Percentiles rank a stretch among this genome's conserved stretches.
phyloP scores from a whole-genome alignment of 495 filamentous ascomycete species.

The Apiosordaria backusii region DNA sequence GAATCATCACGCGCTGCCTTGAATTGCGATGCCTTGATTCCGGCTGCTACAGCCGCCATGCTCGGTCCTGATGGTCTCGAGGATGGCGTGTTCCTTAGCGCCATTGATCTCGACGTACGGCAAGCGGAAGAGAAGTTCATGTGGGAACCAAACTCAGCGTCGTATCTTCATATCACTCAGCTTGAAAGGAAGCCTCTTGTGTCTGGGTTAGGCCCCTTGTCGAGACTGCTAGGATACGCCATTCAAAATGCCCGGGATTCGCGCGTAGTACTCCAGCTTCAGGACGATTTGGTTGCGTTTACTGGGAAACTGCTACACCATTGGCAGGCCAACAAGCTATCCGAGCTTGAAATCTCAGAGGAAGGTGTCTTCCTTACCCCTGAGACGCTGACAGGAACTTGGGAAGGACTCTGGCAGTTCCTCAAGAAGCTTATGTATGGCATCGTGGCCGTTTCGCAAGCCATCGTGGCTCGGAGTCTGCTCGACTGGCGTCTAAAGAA shows the following conservation, averaged over 20 bases:
- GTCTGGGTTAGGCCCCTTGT: slow-evolving; percentile 72
- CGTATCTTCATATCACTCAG: slow-evolving; percentile 53
- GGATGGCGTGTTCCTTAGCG: slow-evolving; percentile 74
- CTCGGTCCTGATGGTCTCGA: slow-evolving; percentile 72
- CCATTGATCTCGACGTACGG: slow-evolving; percentile 71
- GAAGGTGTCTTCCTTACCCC: slow-evolving; percentile 64
- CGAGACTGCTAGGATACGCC: slow-evolving; percentile 69
- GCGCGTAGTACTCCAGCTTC: slow-evolving; percentile 56
- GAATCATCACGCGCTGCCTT: slow-evolving; percentile 53
- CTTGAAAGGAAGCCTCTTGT: slow-evolving; percentile 68
- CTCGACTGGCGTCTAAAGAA: slow-evolving; percentile 43
- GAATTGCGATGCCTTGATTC: slow-evolving; percentile 73
- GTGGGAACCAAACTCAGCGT: slow-evolving; percentile 63
- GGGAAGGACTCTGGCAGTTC: slow-evolving; percentile 76
- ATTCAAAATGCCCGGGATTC: slow-evolving; percentile 63
- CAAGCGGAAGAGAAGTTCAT: slow-evolving; percentile 63
- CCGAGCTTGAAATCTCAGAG: slow-evolving; percentile 74
- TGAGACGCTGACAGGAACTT: slow-evolving; percentile 65
- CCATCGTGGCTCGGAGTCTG: slow-evolving; percentile 63
- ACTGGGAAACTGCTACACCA: slow-evolving; percentile 66
- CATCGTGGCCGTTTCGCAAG: slow-evolving; percentile 69
- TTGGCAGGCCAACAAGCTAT: slow-evolving; percentile 83
- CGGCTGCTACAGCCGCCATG: slow-evolving; percentile 63
- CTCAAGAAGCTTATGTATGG: slow-evolving; percentile 78
- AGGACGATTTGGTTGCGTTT: slow-evolving; percentile 73